Evolutionary conservation across 768 basidiomycete genomes (phyloP).

Genomic region (Lentinula aciculospora): DNA sequence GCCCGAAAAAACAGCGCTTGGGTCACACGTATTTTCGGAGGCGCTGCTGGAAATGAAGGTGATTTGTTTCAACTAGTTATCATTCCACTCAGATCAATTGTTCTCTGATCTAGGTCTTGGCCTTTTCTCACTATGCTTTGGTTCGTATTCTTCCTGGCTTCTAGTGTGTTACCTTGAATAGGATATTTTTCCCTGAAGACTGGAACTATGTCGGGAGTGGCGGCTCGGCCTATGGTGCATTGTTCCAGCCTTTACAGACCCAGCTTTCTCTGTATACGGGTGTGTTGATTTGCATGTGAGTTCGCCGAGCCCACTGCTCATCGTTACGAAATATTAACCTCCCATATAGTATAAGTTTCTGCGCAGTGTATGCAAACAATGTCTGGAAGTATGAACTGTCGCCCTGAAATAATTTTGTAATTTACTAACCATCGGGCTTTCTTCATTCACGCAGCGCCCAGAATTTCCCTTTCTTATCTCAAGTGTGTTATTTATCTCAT

Average conservation of each 20-base stretch:
- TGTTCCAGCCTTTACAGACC: constrained; percentile 40
- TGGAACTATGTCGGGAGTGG: constrained; percentile 39
- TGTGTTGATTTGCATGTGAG: constrained; percentile 15
- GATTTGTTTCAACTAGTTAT: constrained; percentile 1
- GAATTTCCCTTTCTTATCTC: constrained; percentile 32
- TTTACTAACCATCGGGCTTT: not conserved
- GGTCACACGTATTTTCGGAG: constrained; percentile 45
- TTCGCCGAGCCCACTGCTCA: constrained; percentile 5
- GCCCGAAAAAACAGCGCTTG: constrained; percentile 28
- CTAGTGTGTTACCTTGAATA: not conserved
- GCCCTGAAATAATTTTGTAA: not conserved
- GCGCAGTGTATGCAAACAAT: constrained; percentile 8
- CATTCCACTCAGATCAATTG: not conserved
- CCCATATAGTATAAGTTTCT: constrained; percentile 10
- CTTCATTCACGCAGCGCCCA: constrained; percentile 1
- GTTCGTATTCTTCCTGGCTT: not conserved
- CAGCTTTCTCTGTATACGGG: constrained; percentile 20
- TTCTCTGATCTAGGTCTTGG: constrained; percentile 6
- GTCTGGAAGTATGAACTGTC: constrained; percentile 2
- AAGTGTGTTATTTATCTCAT: not conserved
- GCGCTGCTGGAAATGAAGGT: constrained; percentile 44
- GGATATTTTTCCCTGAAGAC: constrained; percentile 11
- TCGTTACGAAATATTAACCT: too few species aligned
- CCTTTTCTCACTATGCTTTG: constrained; percentile 28
- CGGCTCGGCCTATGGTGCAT: constrained; percentile 24